These are phyloP conservation scores for Metarhizium album DNA, from an alignment of 2,329 filamentous ascomycete genomes.

Conservation along the genomic window DNA sequence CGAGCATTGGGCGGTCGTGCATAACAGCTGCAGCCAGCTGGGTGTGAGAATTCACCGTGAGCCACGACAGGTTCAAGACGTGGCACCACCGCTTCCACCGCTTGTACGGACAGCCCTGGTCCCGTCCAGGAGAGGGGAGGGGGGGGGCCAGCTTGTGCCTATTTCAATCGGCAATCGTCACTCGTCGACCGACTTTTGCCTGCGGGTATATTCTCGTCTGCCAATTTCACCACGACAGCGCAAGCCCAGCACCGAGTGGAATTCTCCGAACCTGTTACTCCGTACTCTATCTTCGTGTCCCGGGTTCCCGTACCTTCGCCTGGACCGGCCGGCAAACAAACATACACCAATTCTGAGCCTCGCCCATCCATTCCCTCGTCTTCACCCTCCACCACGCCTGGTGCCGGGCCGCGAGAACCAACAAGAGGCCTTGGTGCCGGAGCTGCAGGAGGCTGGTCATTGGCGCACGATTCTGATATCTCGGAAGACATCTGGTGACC, in stretches of 20 bases:
- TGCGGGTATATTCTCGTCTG: too few species aligned
- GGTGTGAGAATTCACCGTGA: not conserved
- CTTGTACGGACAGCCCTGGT: not conserved
- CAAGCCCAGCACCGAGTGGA: not conserved
- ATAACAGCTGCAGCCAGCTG: not conserved
- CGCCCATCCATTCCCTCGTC: not conserved
- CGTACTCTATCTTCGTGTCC: not conserved
- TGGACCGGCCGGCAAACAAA: not conserved
- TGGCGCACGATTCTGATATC: conserved; percentile 1
- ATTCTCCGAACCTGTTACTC: too few species aligned
- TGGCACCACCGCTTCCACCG: conserved; percentile 3
- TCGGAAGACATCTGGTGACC: conserved; percentile 1
- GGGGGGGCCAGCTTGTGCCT: not conserved
- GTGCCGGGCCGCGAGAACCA: not conserved
- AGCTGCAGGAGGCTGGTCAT: conserved; percentile 3
- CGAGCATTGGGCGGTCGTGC: not conserved
- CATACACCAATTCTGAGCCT: not conserved
- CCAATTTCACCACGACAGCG: not conserved
- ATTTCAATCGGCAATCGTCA: too few species aligned
- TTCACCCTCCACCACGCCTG: not conserved
- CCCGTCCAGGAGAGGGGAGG: too few species aligned
- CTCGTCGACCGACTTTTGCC: not conserved
- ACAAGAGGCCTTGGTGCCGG: not conserved
- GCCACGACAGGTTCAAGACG: conserved; percentile 3
- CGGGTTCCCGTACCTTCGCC: not conserved